These are phyloP conservation scores for Neurospora terricola DNA, from an alignment of 495 filamentous ascomycete species.

Conservation along the genomic window DNA sequence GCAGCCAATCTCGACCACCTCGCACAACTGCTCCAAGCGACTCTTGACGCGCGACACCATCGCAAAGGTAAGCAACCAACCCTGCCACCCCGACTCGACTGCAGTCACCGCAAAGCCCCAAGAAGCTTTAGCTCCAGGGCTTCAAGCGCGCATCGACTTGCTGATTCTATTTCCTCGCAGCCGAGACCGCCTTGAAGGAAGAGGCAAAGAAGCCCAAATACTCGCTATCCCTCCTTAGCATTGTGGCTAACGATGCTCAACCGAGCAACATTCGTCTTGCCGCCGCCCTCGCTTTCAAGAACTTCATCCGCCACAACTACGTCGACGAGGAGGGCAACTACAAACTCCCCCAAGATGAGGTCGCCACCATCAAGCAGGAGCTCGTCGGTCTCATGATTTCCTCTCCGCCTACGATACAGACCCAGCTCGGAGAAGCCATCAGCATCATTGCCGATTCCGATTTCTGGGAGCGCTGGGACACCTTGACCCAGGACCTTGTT, in stretches of 20 bases:
- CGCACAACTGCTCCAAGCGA: constrained; percentile 72
- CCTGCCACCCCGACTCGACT: background rate
- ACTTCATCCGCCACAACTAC: constrained; percentile 89
- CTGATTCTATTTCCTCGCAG: constrained; percentile 35
- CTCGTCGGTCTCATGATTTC: constrained; percentile 94
- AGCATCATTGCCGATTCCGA: constrained; percentile 96
- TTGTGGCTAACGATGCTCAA: constrained; percentile 63
- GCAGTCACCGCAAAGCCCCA: background rate
- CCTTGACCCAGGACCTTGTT: constrained; percentile 78
- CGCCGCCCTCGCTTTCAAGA: constrained; percentile 95
- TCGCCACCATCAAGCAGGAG: constrained; percentile 81
- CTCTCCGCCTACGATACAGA: constrained; percentile 75
- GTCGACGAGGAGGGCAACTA: constrained; percentile 88
- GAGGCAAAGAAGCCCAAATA: constrained; percentile 75
- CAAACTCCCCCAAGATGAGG: constrained; percentile 71
- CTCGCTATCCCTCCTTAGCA: constrained; percentile 76
- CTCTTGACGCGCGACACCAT: constrained; percentile 72
- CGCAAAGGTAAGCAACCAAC: constrained; percentile 61
- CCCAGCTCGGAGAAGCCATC: constrained; percentile 90
- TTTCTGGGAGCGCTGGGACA: constrained; percentile 93
- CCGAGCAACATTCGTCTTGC: constrained; percentile 71
- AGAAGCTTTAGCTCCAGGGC: background rate
- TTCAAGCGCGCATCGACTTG: background rate
- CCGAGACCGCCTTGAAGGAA: constrained; percentile 64
- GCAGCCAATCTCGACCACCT: constrained; percentile 62